Evolutionary conservation across 78 protist genomes (phyloP), one percentile per base, ranked within the genome.

Genomic region (Dictyostelium intermedium): DNA sequence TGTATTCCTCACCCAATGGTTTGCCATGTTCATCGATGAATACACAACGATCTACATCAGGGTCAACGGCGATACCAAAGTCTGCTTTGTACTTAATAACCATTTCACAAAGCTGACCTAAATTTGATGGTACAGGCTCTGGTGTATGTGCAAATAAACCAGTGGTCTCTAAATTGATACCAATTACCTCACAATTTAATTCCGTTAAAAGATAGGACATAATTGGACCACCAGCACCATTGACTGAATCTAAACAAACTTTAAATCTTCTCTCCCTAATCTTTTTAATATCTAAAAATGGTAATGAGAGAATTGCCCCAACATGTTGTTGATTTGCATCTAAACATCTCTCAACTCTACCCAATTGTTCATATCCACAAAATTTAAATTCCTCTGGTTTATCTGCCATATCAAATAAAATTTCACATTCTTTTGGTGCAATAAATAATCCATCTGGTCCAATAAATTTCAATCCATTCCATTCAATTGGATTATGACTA

Each of bases 391-490:
- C 6, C 13, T 53, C 60, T 43, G 89, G 91, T 14, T 72, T 8
- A 61, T 96, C 97, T 32, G 97, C 97, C 66, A 91, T 69, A 1
- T 43, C 20, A 63, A 96, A 92, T 74, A 96, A 30, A 7, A 27
- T 9, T 43, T 78, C 91, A 69, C 95, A 91, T 25, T 50, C 69
- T 9, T 73, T 74, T 27, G 97, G 97, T 61, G 81, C 81, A 11
- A 96, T 47, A 60, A 96, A 96, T 47, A 96, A 77, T 14, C 97
- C 97, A 80, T 96, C 97, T 34, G 85, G 85, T 32, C 95, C 96
- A 45, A 96, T 70, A 81, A 96, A 96, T 35, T 96, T 96, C 14
- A 96, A 77, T 8, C 98, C 98, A 84, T 97, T 97, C 98, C 97
- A 97, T 63, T 89, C 83, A 37, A 81, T 66, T 66, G 96, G 97